Percentiles rank a stretch among this genome's conserved stretches.
Evolutionary conservation across 306 rosid species (phyloP).

Genomic region (Medicago arabica): DNA sequence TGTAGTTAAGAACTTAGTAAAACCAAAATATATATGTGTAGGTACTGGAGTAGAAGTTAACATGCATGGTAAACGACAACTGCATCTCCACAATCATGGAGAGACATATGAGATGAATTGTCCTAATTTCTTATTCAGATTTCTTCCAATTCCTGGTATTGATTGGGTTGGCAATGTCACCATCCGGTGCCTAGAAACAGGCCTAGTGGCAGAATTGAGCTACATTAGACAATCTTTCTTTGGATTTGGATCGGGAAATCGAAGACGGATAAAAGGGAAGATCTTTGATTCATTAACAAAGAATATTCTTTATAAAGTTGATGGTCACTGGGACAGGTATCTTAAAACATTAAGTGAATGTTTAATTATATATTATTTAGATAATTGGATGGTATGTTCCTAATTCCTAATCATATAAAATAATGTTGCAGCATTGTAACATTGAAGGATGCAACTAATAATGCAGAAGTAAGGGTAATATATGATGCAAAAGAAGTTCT

Average conservation of each 20-base stretch:
- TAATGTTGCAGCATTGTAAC: conserved; percentile 58
- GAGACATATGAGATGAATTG: conserved; percentile 73
- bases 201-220: conserved; percentile 68
- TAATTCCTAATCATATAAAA: background rate
- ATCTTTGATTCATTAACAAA: conserved; percentile 52
- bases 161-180: conserved; percentile 69
- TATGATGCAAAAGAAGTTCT: conserved; percentile 69
- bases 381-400: background rate
- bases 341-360: background rate
- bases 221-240: conserved; percentile 57
- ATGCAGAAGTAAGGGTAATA: conserved; percentile 52
- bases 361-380: background rate
- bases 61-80: conserved; percentile 58
- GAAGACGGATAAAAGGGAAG: conserved; percentile 65
- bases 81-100: conserved; percentile 65
- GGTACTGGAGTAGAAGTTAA: conserved; percentile 70
- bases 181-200: conserved; percentile 58
- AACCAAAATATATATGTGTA: conserved; percentile 21
- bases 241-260: conserved; percentile 51
- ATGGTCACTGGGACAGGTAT: conserved; percentile 86
- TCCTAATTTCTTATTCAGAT: conserved; percentile 57
- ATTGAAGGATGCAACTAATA: conserved; percentile 48
- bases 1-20: background rate
- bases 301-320: conserved; percentile 61
- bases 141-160: conserved; percentile 61